Base-by-base conservation (phyloP, 2,329 filamentous ascomycete species). In the Epichloe sylvatica region DNA sequence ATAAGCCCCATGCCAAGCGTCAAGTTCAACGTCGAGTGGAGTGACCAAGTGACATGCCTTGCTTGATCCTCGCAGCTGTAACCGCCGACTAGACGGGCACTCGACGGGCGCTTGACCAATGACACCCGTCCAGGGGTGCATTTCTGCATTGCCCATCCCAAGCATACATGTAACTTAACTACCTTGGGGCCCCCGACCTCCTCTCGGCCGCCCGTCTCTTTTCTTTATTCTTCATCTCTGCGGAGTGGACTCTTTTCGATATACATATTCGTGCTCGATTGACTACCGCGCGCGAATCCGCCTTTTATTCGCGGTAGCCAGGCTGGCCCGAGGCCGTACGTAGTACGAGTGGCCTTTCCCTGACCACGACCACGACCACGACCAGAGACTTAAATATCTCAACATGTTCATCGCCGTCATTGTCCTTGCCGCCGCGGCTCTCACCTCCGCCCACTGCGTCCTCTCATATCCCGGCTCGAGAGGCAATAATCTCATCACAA, bases 391-490 rank as follows among this genome's bases (percentile, higher is more conserved):
- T 2, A 15, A 8, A 9, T 17, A 9, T 9, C 8, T 6, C 12
- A 43, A 9, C 21, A 51, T 51, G 50, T 13, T 51, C 5, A 5
- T 25, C 12, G 21, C 21, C 12, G 1, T 67, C 49, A 51, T 68
- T 53, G 62, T 69, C 50, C 54, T 77, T 50, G 61, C 68, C 61
- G 59, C 71, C 56, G 73, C 72, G 52, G 66, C 71, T 39, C 55
- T 81, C 58, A 71, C 72, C 54, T 70, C 75, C 35, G 81, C 82
- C n/a, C 87, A 94, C 64, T 85, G 77, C n/a, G 77, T 94, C 62
- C 83, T 94, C 64, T 82, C 83, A 54, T 94, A 94, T 62, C 89
- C 88, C 0, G 86, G 85, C 57, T 91, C 84, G 81, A 72, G 89
- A 76, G 89, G 88, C 55, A 83, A 94, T 71, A 94, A 88, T 64